Evolutionary conservation across 257 asterid species (phyloP).

Genomic region (Anisodus acutangulus): DNA sequence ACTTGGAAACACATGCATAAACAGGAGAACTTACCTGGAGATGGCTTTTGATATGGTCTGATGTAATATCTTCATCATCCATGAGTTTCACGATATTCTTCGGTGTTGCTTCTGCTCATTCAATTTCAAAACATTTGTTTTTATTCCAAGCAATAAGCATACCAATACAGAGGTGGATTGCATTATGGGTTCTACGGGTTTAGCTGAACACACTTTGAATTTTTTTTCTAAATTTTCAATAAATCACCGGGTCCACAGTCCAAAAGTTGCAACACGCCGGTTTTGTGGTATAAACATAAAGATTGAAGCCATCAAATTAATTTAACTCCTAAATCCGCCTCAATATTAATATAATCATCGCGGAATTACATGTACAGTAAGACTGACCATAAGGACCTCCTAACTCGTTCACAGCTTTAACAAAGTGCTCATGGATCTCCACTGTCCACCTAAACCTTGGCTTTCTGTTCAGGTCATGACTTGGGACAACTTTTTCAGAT

Average conservation of each 20-base stretch:
- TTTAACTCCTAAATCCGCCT: not conserved
- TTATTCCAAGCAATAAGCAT: not conserved
- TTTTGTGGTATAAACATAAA: too few species aligned
- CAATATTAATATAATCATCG: not conserved
- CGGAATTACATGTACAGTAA: not conserved
- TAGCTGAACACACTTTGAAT: too few species aligned
- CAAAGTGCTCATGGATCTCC: slow-evolving; percentile 34
- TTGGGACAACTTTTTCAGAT: not conserved
- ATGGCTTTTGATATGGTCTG: slow-evolving; percentile 37
- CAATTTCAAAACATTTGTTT: too few species aligned
- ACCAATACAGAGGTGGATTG: too few species aligned
- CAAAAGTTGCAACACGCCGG: too few species aligned
- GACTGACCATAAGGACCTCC: slow-evolving; percentile 35
- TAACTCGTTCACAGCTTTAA: slow-evolving; percentile 32
- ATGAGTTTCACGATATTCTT: slow-evolving; percentile 29
- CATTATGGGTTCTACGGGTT: too few species aligned
- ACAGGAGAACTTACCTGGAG: slow-evolving; percentile 24
- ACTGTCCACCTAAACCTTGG: slow-evolving; percentile 34
- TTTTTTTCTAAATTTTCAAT: too few species aligned
- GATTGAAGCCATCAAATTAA: too few species aligned
- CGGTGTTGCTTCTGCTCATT: slow-evolving; percentile 36
- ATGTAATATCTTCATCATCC: slow-evolving; percentile 27
- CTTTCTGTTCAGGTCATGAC: slow-evolving; percentile 17
- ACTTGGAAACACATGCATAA: not conserved
- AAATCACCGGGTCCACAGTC: too few species aligned